These are phyloP conservation scores for Phytophthora constricta DNA, from an alignment of 352 stramenopile genomes.

Conservation along the genomic window DNA sequence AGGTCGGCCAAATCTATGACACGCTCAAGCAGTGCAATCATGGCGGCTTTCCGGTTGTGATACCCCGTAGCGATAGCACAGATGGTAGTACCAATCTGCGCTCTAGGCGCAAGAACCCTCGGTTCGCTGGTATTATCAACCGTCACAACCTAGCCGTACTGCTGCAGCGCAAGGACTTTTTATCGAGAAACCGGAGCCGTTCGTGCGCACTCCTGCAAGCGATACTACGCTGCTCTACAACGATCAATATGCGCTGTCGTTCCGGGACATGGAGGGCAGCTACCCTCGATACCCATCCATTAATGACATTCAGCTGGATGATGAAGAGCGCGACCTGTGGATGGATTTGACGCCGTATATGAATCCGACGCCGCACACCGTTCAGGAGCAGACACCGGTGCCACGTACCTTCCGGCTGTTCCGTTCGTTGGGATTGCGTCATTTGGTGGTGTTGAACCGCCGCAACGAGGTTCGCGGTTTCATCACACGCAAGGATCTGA, in stretches of 20 bases:
- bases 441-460: conserved; percentile 93
- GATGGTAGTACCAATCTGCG: conserved; percentile 29
- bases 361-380: conserved; percentile 95
- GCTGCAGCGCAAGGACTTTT: conserved; percentile 89
- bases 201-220: conserved; percentile 73
- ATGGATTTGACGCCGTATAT: conserved; percentile 98
- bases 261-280: conserved; percentile 85
- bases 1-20: conserved; percentile 83
- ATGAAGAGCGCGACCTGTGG: conserved; percentile 87
- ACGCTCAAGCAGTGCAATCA: conserved; percentile 75
- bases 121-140: conserved; percentile 81
- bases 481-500: conserved; percentile 89
- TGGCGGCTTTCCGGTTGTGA: conserved; percentile 77
- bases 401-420: conserved; percentile 97
- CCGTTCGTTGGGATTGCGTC: conserved; percentile 96
- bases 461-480: conserved; percentile 90
- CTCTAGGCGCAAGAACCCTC: conserved; percentile 40
- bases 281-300: conserved; percentile 82
- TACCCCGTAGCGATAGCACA: conserved; percentile 49
- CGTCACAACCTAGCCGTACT: conserved; percentile 79
- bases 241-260: conserved; percentile 86
- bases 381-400: conserved; percentile 95
- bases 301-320: conserved; percentile 91
- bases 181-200: conserved; percentile 78
- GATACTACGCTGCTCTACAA: conserved; percentile 88